Conservation (phyloP, 805 yeast species). For the Candida nanaspora region DNA sequence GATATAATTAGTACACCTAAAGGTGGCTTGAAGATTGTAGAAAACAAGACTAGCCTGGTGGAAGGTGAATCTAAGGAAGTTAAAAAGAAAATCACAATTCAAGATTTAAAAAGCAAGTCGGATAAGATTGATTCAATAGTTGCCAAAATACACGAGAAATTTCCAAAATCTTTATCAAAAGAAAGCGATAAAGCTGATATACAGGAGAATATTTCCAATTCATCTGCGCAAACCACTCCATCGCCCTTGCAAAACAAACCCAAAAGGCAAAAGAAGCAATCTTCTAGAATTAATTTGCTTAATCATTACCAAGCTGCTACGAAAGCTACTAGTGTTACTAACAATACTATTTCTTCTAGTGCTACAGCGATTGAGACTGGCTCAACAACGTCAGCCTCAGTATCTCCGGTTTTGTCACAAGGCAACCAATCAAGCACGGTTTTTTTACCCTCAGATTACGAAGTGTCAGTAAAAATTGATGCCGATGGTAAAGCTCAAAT, state of each 20-base stretch:
- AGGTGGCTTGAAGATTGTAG: constrained; percentile 6
- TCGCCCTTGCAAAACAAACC: neutral
- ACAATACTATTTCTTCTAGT: too few relatives aligned
- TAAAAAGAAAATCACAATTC: neutral
- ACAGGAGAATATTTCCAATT: neutral
- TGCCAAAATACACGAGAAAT: constrained; percentile 1
- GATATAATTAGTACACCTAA: constrained; percentile 13
- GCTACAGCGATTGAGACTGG: too few relatives aligned
- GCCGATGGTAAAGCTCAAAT: constrained; percentile 23
- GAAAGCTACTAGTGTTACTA: too few relatives aligned
- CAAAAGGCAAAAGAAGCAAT: constrained; percentile 1
- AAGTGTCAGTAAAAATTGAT: constrained; percentile 16
- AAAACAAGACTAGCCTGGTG: too few relatives aligned
- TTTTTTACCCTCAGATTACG: constrained; percentile 13
- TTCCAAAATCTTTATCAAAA: constrained; percentile 3
- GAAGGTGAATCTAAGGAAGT: neutral
- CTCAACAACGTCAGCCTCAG: constrained; percentile 3
- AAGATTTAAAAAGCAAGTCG: neutral
- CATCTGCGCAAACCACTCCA: neutral
- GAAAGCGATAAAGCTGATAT: neutral
- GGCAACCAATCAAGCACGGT: constrained; percentile 1
- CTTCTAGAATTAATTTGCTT: constrained; percentile 1
- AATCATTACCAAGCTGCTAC: neutral
- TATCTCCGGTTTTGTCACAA: constrained; percentile 1
- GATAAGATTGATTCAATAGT: constrained; percentile 1